Percentiles rank a stretch among this genome's conserved stretches.
These are phyloP conservation scores for Aphanomyces cochlioides DNA, from an alignment of 352 stramenopile genomes.

Conservation along the genomic window DNA sequence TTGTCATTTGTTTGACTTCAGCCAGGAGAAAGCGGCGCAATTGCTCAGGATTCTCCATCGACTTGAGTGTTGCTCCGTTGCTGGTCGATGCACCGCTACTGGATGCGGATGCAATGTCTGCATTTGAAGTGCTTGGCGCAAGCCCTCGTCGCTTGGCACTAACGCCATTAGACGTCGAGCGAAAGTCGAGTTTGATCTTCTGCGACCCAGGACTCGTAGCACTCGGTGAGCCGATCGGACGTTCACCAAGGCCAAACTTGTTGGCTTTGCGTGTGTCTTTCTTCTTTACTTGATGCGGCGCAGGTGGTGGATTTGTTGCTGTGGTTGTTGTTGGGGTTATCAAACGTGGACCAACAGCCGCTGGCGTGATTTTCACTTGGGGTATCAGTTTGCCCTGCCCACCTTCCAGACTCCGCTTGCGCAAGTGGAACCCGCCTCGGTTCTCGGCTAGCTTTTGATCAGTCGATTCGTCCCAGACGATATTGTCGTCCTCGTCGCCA, in stretches of 20 bases:
- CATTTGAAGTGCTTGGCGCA: neutral
- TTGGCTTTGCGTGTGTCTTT: conserved; percentile 15
- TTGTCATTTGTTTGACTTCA: conserved; percentile 54
- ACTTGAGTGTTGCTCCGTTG: neutral
- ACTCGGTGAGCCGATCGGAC: neutral
- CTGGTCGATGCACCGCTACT: conserved; percentile 11
- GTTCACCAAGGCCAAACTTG: conserved; percentile 27
- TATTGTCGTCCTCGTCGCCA: conserved; percentile 28
- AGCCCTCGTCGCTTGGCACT: neutral
- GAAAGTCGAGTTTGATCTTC: conserved; percentile 11
- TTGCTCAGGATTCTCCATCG: conserved; percentile 23
- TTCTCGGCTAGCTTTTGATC: conserved; percentile 27
- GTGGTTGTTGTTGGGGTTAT: conserved; percentile 10
- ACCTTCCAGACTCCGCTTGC: neutral
- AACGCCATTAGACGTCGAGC: neutral
- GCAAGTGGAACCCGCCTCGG: conserved; percentile 26
- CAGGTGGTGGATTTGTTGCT: neutral
- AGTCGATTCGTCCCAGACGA: conserved; percentile 24
- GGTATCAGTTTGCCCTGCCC: neutral
- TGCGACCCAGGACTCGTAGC: neutral
- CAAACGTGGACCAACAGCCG: neutral
- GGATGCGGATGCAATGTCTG: conserved; percentile 9
- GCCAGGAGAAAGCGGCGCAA: conserved; percentile 29
- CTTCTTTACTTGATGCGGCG: conserved; percentile 10
- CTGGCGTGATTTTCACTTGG: neutral